Evolutionary conservation across 2,329 filamentous ascomycete genomes (phyloP).

Genomic region (Aspergillus versicolor): DNA sequence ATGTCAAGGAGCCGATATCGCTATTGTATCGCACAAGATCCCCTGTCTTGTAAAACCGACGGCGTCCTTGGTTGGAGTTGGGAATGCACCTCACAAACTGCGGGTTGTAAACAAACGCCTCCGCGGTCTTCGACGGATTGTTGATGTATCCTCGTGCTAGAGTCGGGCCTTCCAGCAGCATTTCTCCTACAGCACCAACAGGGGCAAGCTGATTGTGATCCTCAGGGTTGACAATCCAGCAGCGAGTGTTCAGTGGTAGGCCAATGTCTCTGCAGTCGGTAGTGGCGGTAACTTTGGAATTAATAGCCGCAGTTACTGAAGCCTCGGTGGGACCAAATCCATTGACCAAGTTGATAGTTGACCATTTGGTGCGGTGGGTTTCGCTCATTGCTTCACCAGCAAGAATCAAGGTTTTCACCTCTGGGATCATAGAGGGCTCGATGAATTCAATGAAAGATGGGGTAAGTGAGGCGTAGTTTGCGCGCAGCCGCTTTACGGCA

Average conservation of each 20-base stretch:
- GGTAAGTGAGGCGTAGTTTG: slow-evolving; percentile 59
- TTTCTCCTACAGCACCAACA: slow-evolving; percentile 41
- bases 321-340: slow-evolving; percentile 47
- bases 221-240: slow-evolving; percentile 42
- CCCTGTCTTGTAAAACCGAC: slow-evolving; percentile 43
- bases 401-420: slow-evolving; percentile 45
- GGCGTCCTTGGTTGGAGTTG: slow-evolving; percentile 2
- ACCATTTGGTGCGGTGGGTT: slow-evolving; percentile 37
- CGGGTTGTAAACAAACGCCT: slow-evolving; percentile 58
- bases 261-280: slow-evolving; percentile 38
- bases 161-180: slow-evolving; percentile 49
- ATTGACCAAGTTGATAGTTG: slow-evolving; percentile 39
- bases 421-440: slow-evolving; percentile 43
- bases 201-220: slow-evolving; percentile 42
- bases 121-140: slow-evolving; percentile 57
- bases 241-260: slow-evolving; percentile 30
- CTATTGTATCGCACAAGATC: slow-evolving; percentile 41
- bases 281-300: slow-evolving; percentile 28
- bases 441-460: slow-evolving; percentile 56
- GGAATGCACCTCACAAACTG: slow-evolving; percentile 50
- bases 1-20: slow-evolving; percentile 34
- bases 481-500: slow-evolving; percentile 52
- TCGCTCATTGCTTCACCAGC: slow-evolving; percentile 53
- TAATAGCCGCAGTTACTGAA: slow-evolving; percentile 37
- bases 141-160: slow-evolving; percentile 63